Evolutionary conservation across 371 early-diverging fungal genomes (phyloP).

Genomic region (Enterospora canceri): DNA sequence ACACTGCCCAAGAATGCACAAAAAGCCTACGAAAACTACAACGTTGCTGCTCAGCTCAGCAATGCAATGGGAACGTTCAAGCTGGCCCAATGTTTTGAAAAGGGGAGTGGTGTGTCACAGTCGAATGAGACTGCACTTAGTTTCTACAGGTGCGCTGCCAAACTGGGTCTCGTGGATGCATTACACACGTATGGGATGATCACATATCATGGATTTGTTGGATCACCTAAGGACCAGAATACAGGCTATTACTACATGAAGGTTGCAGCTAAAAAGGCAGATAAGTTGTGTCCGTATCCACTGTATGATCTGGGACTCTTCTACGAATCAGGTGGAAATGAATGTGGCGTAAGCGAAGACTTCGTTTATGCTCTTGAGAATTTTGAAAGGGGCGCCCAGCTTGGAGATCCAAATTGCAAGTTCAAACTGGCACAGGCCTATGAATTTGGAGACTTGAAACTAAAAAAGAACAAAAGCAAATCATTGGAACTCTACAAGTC

Average conservation of each 20-base stretch:
- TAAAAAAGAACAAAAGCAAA: constrained; percentile 15
- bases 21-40: constrained; percentile 52
- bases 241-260: constrained; percentile 54
- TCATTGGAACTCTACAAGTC: constrained; percentile 44
- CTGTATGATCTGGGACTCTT: constrained; percentile 53
- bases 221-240: constrained; percentile 34
- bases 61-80: constrained; percentile 50
- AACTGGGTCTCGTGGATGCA: constrained; percentile 52
- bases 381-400: constrained; percentile 45
- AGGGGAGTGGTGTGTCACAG: constrained; percentile 40
- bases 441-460: constrained; percentile 46
- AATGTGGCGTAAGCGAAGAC: constrained; percentile 37
- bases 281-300: constrained; percentile 50
- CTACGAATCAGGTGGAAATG: constrained; percentile 41
- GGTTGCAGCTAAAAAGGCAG: constrained; percentile 48
- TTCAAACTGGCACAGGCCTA: constrained; percentile 45
- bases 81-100: constrained; percentile 54
- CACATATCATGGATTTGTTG: constrained; percentile 44
- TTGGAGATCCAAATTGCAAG: constrained; percentile 52
- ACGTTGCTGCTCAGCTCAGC: constrained; percentile 43
- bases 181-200: constrained; percentile 56
- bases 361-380: constrained; percentile 46
- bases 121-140: constrained; percentile 40
- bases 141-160: constrained; percentile 57
- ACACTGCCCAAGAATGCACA: constrained; percentile 12